Base-by-base conservation (phyloP, 306 rosid species). In the Quercus parvula region DNA sequence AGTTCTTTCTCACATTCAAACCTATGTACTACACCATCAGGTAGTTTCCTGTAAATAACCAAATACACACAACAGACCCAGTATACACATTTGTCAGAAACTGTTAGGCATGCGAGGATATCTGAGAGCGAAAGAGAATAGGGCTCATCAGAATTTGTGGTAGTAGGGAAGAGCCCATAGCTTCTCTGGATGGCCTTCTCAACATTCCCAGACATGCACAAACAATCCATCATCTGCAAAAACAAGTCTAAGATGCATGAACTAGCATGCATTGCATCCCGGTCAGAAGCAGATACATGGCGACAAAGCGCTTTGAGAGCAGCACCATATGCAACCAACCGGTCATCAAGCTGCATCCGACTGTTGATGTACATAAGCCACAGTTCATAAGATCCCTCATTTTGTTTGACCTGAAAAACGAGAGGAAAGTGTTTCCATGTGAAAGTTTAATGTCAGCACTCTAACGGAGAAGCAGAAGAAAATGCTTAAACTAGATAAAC, bases 341-440 rank as follows among this genome's bases (percentile, higher is more conserved):
- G 89, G 56, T 90, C 95, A 80, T 88, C 88, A 76, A 92, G 86
- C 79, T 78, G 88, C 80, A 25, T 61, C 81, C 91, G 94, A 83
- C 97, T 91, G 82, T 95, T 90, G 83, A 95, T 89, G 87, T 85
- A 95, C 94, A 95, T 85, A 22, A 95, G 94, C 99, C 99, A 95
- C 55, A 95, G 91, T 80, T 87, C 90, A 83, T 90, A 95, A 74
- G 96, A 91, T 83, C 67, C 89, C 77, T 85, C 89, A 81, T 88
- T 90, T 85, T 79, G 87, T 75, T 89, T 87, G 81, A 95, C 96
- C 99, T 95, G 92, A 84, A 75, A 84, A 88, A 78, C 74, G 86
- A 78, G 44, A 76, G 77, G 68, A 63, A 78, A 78, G 88, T 73
- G 72, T 92, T 88, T 85, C 89, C 90, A 82, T 22, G 49, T 68